A percentile compares a stretch with the other conserved stretches of the same genome.
These are phyloP conservation scores for Loxodes magnus DNA, from an alignment of 73 alveolate genomes.

Conservation along the genomic window DNA sequence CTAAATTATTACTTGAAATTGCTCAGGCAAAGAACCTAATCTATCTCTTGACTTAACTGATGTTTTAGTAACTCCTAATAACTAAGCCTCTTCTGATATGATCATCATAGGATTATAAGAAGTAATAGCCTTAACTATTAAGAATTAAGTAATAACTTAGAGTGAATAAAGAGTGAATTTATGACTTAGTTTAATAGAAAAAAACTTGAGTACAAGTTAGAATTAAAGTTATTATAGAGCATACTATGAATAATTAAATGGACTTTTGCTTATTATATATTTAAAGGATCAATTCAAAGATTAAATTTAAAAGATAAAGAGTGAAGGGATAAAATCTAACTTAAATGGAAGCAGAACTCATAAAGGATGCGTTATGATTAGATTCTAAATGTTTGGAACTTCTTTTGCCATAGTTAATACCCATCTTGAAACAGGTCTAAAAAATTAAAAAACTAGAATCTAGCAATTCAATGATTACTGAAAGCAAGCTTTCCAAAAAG, in stretches of 20 bases:
- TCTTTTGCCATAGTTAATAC: constrained; percentile 12
- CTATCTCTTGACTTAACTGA: too few relatives aligned
- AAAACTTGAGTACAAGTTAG: too few relatives aligned
- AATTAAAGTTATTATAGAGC: too few relatives aligned
- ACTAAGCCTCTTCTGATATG: constrained; percentile 76
- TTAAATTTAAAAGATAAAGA: constrained; percentile 16
- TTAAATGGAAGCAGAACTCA: constrained; percentile 38
- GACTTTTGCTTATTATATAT: constrained; percentile 33
- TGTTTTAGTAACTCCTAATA: too few relatives aligned
- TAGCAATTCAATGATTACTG: too few relatives aligned
- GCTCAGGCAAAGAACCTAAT: too few relatives aligned
- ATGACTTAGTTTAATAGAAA: too few relatives aligned
- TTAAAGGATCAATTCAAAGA: constrained; percentile 27
- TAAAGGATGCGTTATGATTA: constrained; percentile 41
- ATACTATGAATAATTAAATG: constrained; percentile 46
- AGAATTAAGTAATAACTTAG: constrained; percentile 12
- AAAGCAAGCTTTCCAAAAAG: too few relatives aligned
- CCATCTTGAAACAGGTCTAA: constrained; percentile 36
- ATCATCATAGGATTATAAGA: constrained; percentile 65
- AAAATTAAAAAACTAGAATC: too few relatives aligned
- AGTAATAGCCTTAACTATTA: constrained; percentile 60
- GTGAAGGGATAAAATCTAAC: constrained; percentile 45
- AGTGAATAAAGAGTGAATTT: background rate
- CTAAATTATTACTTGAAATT: too few relatives aligned
- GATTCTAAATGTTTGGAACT: constrained; percentile 26